Base-by-base conservation (phyloP, 805 yeast species). In the Jamesozyma piceae region DNA sequence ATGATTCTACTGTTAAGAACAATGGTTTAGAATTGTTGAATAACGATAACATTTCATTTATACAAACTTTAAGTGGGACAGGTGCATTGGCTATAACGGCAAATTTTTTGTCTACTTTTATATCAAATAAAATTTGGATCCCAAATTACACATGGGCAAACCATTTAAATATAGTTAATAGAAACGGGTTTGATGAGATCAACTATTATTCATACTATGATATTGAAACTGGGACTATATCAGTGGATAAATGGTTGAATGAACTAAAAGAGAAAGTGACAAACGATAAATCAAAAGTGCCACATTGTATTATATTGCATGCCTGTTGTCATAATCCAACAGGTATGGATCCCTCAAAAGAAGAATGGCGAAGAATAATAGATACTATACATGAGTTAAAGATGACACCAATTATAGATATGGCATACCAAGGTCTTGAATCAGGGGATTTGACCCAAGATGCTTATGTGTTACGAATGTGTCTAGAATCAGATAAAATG, bases 291-390 rank as follows among this genome's bases (percentile, higher is more conserved):
- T 32, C 41, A 15, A 26, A 69, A 81, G 19, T 74, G 77, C 26
- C 50, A 35, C 45, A 44, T 15, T 38, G 47, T 32, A 80, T 88
- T 19, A 71, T 89, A 43, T 73, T 89, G 47, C 97, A 89, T 64
- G 95, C 95, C 8, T 88, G 96, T 62, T 92, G 96, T 57, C 97
- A 89, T 69, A 90, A 89, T 71, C 97, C 97, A 43, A 90, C 97
- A 17, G 97, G 97, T 50, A 78, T 89, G 62, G 97, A 89, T 61
- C 92, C 95, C 47, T 77, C 86, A 15, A 64, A 67, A 22, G 84
- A 77, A 49, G 86, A 89, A 60, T 88, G 95, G 96, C 71, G 74
- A 47, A 65, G 73, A 61, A 84, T 90, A 32, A 70, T 84, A 54
- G 77, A 80, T 38, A 76, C 80, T 28, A 60, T 84, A 33, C 66